Evolutionary conservation across 805 yeast genomes (phyloP).

Genomic region (Isabelozyma pseudorhagii): DNA sequence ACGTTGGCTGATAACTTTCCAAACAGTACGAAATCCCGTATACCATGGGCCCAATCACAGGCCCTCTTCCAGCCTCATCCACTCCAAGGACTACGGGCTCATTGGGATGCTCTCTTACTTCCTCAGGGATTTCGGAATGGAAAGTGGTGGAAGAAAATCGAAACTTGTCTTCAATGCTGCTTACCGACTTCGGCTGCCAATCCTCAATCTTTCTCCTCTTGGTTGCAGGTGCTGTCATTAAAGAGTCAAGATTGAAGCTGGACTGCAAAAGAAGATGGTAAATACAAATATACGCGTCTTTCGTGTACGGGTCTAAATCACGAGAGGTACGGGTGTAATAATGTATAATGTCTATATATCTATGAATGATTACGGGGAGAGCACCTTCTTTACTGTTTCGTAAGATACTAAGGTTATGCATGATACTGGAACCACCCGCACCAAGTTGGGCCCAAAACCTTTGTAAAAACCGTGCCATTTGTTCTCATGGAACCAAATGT

Average conservation of each 20-base stretch:
- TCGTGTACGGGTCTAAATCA: not conserved
- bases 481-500: slow-evolving; percentile 52
- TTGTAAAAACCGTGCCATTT: slow-evolving; percentile 65
- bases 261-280: not conserved
- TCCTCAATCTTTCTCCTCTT: slow-evolving; percentile 3
- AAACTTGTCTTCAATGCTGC: slow-evolving; percentile 20
- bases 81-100: slow-evolving; percentile 71
- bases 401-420: slow-evolving; percentile 86
- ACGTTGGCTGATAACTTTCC: slow-evolving; percentile 44
- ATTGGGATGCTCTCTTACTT: slow-evolving; percentile 24
- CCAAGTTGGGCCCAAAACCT: slow-evolving; percentile 74
- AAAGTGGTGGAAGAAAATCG: slow-evolving; percentile 45
- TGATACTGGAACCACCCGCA: slow-evolving; percentile 89
- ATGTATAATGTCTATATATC: not conserved
- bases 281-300: not conserved
- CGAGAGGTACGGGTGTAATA: not conserved
- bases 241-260: too few species aligned
- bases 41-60: slow-evolving; percentile 97
- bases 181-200: slow-evolving; percentile 37
- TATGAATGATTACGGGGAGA: slow-evolving; percentile 1
- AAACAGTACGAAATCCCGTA: slow-evolving; percentile 84
- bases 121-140: slow-evolving; percentile 47
- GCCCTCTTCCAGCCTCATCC: slow-evolving; percentile 99
- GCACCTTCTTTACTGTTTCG: slow-evolving; percentile 48
- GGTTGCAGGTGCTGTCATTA: not conserved